A percentile compares a stretch with the other conserved stretches of the same genome.
Evolutionary conservation across 495 filamentous ascomycete species (phyloP).

Genomic region (Penicillium goetzii): DNA sequence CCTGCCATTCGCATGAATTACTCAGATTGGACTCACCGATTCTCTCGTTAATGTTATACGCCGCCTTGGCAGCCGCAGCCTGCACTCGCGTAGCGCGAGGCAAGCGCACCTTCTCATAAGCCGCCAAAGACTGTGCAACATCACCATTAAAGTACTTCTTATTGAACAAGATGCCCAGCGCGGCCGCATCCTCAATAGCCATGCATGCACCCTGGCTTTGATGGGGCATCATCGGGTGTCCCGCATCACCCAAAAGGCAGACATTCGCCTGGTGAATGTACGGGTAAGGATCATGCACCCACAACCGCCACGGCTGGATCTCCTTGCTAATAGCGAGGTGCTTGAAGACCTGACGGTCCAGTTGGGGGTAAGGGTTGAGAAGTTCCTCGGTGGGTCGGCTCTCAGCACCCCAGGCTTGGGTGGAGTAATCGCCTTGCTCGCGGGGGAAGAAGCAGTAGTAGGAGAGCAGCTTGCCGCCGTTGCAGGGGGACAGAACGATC

Average conservation of each 20-base stretch:
- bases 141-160: constrained; percentile 47
- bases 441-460: constrained; percentile 58
- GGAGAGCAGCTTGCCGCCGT: constrained; percentile 48
- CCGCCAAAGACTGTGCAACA: constrained; percentile 38
- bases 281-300: constrained; percentile 53
- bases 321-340: constrained; percentile 49
- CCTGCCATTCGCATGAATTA: not conserved
- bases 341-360: constrained; percentile 44
- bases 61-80: constrained; percentile 48
- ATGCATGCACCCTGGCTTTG: constrained; percentile 56
- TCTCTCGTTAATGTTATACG: constrained; percentile 54
- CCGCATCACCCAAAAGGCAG: constrained; percentile 47
- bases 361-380: constrained; percentile 47
- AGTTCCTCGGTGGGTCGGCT: constrained; percentile 45
- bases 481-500: constrained; percentile 54
- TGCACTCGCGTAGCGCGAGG: constrained; percentile 51
- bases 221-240: constrained; percentile 56
- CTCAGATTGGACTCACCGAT: constrained; percentile 43
- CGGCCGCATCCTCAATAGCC: constrained; percentile 56
- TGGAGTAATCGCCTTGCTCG: constrained; percentile 44
- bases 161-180: constrained; percentile 51
- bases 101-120: constrained; percentile 51
- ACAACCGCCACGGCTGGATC: constrained; percentile 54
- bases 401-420: constrained; percentile 47
- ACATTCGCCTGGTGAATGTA: constrained; percentile 37